Percentiles rank a stretch among this genome's conserved stretches.
Conservation (phyloP, 2,329 filamentous ascomycete species). For the Venturia aucupariae region DNA sequence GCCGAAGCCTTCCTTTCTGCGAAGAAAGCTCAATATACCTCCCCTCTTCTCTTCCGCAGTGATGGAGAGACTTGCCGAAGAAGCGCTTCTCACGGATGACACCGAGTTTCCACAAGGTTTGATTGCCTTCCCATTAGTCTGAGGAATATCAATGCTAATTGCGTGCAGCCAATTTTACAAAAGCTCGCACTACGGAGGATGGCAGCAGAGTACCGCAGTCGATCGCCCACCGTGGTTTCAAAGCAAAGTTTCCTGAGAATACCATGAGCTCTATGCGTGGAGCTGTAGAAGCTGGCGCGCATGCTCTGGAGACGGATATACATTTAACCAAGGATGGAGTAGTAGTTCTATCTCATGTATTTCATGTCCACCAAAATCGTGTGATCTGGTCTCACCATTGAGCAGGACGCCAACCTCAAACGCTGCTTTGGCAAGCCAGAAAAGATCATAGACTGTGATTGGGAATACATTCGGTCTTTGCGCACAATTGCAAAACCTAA, state of each 20-base stretch:
- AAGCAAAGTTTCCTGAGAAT: slow-evolving; percentile 74
- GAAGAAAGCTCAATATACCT: not conserved
- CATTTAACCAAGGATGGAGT: slow-evolving; percentile 75
- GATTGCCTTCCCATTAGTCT: not conserved
- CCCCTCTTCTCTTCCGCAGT: not conserved
- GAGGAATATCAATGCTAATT: not conserved
- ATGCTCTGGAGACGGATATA: slow-evolving; percentile 82
- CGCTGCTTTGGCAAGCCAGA: slow-evolving; percentile 72
- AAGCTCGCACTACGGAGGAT: slow-evolving; percentile 26
- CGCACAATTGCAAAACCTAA: slow-evolving; percentile 58
- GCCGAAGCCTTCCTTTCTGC: not conserved
- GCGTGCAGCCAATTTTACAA: slow-evolving; percentile 25
- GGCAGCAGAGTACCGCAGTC: slow-evolving; percentile 50
- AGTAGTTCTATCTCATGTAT: slow-evolving; percentile 74
- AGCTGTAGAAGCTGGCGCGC: slow-evolving; percentile 63
- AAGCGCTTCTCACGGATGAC: not conserved
- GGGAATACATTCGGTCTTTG: slow-evolving; percentile 60
- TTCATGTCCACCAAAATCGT: slow-evolving; percentile 18
- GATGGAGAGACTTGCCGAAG: slow-evolving; percentile 7
- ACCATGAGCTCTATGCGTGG: slow-evolving; percentile 68
- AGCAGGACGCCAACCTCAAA: slow-evolving; percentile 62
- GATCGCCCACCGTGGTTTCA: slow-evolving; percentile 74
- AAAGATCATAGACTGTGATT: slow-evolving; percentile 66
- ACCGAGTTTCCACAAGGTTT: not conserved
- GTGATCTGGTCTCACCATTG: not conserved